Evolutionary conservation across 2,329 filamentous ascomycete genomes (phyloP).

Genomic region (Aspergillus arachidicola): DNA sequence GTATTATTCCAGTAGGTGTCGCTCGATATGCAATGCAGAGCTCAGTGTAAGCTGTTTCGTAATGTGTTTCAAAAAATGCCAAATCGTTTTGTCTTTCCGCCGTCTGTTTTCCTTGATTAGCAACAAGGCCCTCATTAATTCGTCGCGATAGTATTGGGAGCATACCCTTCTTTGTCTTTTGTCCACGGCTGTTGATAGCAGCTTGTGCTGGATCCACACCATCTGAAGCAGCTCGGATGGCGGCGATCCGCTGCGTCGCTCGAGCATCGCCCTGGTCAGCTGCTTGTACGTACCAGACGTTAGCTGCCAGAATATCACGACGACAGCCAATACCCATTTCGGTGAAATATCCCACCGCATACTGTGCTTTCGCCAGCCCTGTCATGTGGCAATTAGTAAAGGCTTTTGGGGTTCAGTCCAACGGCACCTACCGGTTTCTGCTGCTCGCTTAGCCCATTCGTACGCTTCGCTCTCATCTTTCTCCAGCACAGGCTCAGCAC

Average conservation of each 20-base stretch:
- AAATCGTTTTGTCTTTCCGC: constrained; percentile 13
- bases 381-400: neutral
- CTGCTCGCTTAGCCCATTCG: constrained; percentile 89
- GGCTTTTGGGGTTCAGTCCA: neutral
- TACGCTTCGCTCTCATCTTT: constrained; percentile 97
- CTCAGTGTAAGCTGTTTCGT: neutral
- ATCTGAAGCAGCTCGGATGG: constrained; percentile 80
- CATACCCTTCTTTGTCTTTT: constrained; percentile 16
- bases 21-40: neutral
- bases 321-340: constrained; percentile 98
- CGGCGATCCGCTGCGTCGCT: constrained; percentile 81
- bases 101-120: constrained; percentile 7
- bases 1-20: neutral
- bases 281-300: constrained; percentile 97
- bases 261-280: constrained; percentile 89
- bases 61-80: constrained; percentile 10
- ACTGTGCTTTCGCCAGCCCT: constrained; percentile 72
- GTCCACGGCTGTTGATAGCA: constrained; percentile 22
- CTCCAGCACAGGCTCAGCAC: constrained; percentile 85
- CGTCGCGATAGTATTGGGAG: neutral
- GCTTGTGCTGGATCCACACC: constrained; percentile 46
- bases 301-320: constrained; percentile 91
- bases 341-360: constrained; percentile 94
- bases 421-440: constrained; percentile 71
- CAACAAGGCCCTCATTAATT: neutral